These are phyloP conservation scores for Entoloma clypeatum DNA, from an alignment of 1,284 basidiomycete genomes.

Conservation along the genomic window DNA sequence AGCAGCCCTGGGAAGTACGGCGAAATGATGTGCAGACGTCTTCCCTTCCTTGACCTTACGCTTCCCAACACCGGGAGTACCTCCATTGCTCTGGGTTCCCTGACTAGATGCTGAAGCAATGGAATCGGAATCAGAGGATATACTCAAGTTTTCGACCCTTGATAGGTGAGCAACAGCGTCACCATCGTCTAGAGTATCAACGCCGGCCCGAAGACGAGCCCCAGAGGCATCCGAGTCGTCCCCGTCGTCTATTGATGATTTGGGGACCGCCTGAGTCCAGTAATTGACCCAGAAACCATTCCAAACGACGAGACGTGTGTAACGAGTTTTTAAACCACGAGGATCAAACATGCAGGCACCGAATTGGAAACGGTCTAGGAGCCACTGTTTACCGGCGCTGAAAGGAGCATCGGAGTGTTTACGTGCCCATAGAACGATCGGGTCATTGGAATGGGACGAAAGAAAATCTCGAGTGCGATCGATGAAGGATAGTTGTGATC, in stretches of 20 bases:
- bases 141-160: too few species aligned
- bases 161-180: too few species aligned
- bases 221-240: constrained; percentile 7
- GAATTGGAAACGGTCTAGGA: constrained; percentile 52
- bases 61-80: constrained; percentile 1
- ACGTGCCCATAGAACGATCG: constrained; percentile 41
- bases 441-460: constrained; percentile 36
- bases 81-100: constrained; percentile 1
- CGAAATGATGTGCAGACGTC: constrained; percentile 40
- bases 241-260: background rate
- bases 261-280: constrained; percentile 44
- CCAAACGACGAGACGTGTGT: constrained; percentile 42
- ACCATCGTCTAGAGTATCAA: constrained; percentile 28
- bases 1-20: constrained; percentile 46
- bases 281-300: constrained; percentile 51
- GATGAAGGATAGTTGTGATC: constrained; percentile 26
- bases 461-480: constrained; percentile 38
- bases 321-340: constrained; percentile 41
- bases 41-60: constrained; percentile 15
- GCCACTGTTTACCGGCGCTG: constrained; percentile 43
- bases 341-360: constrained; percentile 56
- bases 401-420: constrained; percentile 50
- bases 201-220: constrained; percentile 10
- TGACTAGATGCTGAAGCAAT: too few species aligned
- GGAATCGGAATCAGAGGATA: too few species aligned